Percentiles rank a stretch among this genome's conserved stretches.
Conservation (phyloP, 2,329 filamentous ascomycete species). For the Hypoxylon sp. region DNA sequence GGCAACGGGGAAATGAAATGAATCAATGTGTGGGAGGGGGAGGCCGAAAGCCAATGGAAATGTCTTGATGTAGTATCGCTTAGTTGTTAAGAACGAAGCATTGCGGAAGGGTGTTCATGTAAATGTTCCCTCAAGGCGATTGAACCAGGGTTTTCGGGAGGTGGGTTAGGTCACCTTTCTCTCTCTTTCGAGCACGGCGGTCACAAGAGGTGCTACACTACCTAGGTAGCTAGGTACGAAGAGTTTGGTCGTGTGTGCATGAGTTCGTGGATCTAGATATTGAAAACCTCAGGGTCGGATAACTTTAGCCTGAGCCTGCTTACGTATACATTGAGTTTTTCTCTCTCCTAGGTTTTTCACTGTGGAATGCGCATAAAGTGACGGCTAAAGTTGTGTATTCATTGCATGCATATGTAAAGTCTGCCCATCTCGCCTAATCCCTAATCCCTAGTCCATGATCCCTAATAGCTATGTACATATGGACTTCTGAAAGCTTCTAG, state of each 20-base stretch:
- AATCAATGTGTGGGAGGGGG: constrained; percentile 1
- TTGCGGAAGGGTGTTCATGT: constrained; percentile 30
- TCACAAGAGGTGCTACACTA: constrained; percentile 11
- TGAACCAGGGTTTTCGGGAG: constrained; percentile 19
- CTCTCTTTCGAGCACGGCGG: constrained; percentile 16
- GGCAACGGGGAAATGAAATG: constrained; percentile 20
- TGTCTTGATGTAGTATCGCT: constrained; percentile 27
- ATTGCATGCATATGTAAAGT: not conserved
- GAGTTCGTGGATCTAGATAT: constrained; percentile 36
- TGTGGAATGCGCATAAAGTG: not conserved
- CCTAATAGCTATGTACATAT: not conserved
- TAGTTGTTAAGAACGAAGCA: constrained; percentile 17
- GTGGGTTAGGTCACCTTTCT: constrained; percentile 21
- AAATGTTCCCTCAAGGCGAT: constrained; percentile 21
- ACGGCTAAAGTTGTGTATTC: not conserved
- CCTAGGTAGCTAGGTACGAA: too few species aligned
- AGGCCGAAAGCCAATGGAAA: constrained; percentile 15
- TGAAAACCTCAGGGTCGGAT: constrained; percentile 29
- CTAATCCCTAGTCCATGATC: not conserved
- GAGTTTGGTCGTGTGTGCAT: constrained; percentile 10
- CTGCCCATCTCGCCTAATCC: not conserved
- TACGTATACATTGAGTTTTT: constrained; percentile 26
- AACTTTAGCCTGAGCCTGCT: constrained; percentile 24
- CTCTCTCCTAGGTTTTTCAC: constrained; percentile 6
- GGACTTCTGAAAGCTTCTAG: not conserved